Percentiles rank a stretch among this genome's conserved stretches.
These are phyloP conservation scores for Ajuga chamaepitys DNA, from an alignment of 257 asterid species.

Conservation along the genomic window DNA sequence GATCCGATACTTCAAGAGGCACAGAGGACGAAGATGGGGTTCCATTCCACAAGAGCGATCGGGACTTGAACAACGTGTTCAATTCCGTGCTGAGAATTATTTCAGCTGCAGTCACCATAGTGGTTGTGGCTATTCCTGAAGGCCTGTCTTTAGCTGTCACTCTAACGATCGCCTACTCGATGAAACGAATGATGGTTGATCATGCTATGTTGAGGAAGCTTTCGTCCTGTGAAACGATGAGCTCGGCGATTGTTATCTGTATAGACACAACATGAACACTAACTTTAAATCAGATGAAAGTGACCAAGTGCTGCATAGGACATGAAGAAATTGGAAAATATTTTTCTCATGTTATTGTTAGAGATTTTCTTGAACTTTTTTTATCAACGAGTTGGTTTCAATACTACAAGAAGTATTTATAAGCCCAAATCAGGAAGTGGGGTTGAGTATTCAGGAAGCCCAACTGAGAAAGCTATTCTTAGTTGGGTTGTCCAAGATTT, in stretches of 20 bases:
- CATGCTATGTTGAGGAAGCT: conserved; percentile 63
- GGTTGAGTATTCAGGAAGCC: conserved; percentile 35
- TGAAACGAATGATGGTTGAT: conserved; percentile 49
- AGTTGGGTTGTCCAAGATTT: conserved; percentile 40
- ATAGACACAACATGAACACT: conserved; percentile 53
- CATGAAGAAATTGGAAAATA: conserved; percentile 6
- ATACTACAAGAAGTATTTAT: conserved; percentile 33
- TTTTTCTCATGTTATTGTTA: conserved; percentile 12
- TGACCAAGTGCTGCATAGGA: conserved; percentile 36
- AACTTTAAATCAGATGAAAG: conserved; percentile 41
- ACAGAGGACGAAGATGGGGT: conserved; percentile 14
- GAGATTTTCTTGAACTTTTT: conserved; percentile 29
- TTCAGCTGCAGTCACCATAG: conserved; percentile 46
- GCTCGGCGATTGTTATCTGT: conserved; percentile 62
- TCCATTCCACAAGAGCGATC: conserved; percentile 26
- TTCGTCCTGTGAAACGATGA: conserved; percentile 59
- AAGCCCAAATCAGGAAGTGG: conserved; percentile 24
- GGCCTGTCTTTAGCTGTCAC: conserved; percentile 61
- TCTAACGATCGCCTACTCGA: conserved; percentile 47
- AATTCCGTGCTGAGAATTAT: conserved; percentile 44
- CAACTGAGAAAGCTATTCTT: conserved; percentile 43
- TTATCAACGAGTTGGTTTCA: conserved; percentile 33
- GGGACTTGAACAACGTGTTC: conserved; percentile 17
- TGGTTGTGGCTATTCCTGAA: conserved; percentile 57
- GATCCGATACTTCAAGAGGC: conserved; percentile 50